phyloP scores from a whole-genome alignment of 2,329 filamentous ascomycete genomes.

The Hymenoscyphus albidus region DNA sequence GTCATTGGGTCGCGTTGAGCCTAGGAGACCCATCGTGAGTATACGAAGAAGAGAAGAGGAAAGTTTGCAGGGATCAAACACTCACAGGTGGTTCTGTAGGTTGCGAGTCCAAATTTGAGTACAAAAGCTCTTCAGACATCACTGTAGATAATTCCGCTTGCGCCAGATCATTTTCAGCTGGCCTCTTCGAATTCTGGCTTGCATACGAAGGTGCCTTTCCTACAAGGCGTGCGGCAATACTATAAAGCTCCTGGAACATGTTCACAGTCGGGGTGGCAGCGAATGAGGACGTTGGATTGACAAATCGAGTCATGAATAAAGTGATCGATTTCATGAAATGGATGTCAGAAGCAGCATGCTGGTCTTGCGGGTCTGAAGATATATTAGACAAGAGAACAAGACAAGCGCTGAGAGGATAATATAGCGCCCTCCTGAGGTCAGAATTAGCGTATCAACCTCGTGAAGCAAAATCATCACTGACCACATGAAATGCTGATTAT shows the following conservation, averaged over 20 bases:
- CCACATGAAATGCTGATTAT: conserved; percentile 20
- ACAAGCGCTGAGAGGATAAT: conserved; percentile 89
- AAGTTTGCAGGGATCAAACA: not conserved
- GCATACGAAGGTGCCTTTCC: conserved; percentile 11
- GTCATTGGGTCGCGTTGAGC: conserved; percentile 5
- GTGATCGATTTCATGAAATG: conserved; percentile 79
- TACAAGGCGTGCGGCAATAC: conserved; percentile 19
- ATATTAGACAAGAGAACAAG: conserved; percentile 94
- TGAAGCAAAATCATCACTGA: conserved; percentile 15
- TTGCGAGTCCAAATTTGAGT: conserved; percentile 7
- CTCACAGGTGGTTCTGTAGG: conserved; percentile 9
- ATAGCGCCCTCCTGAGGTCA: conserved; percentile 38
- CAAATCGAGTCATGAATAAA: conserved; percentile 15
- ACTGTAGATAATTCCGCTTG: conserved; percentile 10
- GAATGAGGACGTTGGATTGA: conserved; percentile 16
- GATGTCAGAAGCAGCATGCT: conserved; percentile 77
- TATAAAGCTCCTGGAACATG: conserved; percentile 18
- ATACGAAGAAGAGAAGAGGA: not conserved
- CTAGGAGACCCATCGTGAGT: conserved; percentile 10
- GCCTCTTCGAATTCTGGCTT: conserved; percentile 14
- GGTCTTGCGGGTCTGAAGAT: conserved; percentile 85
- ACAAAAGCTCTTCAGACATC: conserved; percentile 2
- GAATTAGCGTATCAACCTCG: conserved; percentile 13
- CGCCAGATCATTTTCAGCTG: conserved; percentile 9
- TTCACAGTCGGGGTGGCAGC: conserved; percentile 16